Base-by-base conservation (phyloP, 352 stramenopile species). In the Phytophthora sansomeana region DNA sequence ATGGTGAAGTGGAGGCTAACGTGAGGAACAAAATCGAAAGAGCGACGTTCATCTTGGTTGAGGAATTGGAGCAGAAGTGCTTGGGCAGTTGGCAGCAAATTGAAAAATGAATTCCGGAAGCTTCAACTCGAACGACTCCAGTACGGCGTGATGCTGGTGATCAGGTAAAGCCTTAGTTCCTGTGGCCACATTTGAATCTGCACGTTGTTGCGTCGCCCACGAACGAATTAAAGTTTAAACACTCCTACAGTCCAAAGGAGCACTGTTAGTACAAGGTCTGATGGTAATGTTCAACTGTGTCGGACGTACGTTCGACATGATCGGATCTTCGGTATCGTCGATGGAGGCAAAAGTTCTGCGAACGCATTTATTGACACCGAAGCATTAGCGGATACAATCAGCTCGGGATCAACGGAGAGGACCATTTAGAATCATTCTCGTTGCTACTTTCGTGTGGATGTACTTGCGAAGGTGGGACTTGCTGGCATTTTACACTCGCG, bases 41-140 rank as follows among this genome's bases (percentile, higher is more conserved):
- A 50, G n/a, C n/a, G 38, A 58, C 5, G 39, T 56, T 49, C 54
- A 70, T 70, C 5, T 28, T 24, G 7, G 35, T n/a, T 13, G 3
- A 10, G 35, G 29, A 21, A 38, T 32, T 21, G 17, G n/a, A 57
- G 21, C 28, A 33, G 39, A 59, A 26, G 35, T 5, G 6, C 35
- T 58, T 56, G 17, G 14, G 19, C 24, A 16, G 17, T 55, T 13
- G 42, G 19, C 19, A 19, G 43, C 19, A 17, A 62, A 68, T 43
- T 44, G 44, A 58, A 28, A 5, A 63, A 58, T 68, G 51, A 55
- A 7, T 3, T 24, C 21, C 21, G 1, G 21, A 24, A 24, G 21
- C 21, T 24, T 24, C 21, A 24, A 24, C 21, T 24, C 21, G 21
- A n/a, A 24, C n/a, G 49, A 16, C 11, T 9, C 24, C 3, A 53